These are phyloP conservation scores for Daldinia eschscholtzii DNA, from an alignment of 2,329 filamentous ascomycete species.

Conservation along the genomic window DNA sequence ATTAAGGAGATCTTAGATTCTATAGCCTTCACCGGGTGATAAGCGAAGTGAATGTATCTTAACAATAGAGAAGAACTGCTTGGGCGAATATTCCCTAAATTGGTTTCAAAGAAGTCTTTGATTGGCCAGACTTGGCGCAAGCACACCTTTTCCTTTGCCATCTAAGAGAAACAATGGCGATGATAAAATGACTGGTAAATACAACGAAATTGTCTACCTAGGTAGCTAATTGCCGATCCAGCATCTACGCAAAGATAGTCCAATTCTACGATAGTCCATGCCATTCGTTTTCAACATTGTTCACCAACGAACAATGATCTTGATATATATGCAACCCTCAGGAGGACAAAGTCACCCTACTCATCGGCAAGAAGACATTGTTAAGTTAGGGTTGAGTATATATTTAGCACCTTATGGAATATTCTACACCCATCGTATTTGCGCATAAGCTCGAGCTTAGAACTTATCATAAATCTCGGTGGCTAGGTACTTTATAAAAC, in stretches of 20 bases:
- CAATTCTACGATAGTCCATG: background rate
- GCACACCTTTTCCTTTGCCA: background rate
- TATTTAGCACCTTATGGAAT: background rate
- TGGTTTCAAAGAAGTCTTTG: background rate
- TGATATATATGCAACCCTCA: background rate
- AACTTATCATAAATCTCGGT: background rate
- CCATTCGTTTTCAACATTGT: background rate
- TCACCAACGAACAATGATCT: background rate
- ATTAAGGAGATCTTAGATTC: background rate
- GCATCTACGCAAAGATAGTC: background rate
- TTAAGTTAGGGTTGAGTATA: background rate
- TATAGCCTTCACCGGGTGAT: background rate
- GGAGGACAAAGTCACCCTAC: too few relatives aligned
- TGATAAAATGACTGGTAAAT: background rate
- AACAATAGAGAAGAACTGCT: background rate
- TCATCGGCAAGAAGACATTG: background rate
- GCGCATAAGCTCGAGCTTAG: background rate
- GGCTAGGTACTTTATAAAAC: background rate
- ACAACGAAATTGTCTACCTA: background rate
- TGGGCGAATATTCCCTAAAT: conserved; percentile 3
- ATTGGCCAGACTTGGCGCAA: background rate
- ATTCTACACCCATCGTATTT: background rate
- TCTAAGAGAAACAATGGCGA: background rate
- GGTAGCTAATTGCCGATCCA: background rate
- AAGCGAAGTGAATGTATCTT: background rate